Conservation (phyloP, 2,329 filamentous ascomycete species). For the Dactylellina parvicollis region DNA sequence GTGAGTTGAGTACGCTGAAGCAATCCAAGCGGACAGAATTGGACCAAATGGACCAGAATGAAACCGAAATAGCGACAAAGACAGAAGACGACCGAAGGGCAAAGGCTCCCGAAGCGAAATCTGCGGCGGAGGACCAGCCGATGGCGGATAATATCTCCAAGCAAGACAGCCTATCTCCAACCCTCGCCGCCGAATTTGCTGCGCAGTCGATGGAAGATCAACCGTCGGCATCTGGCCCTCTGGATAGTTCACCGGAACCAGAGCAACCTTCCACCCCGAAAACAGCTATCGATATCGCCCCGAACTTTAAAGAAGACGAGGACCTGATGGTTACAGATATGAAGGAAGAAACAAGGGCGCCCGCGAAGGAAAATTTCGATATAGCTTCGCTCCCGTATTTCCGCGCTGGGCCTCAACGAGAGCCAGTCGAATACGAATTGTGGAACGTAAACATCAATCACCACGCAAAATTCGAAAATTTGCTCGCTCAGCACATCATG, state of each 20-base stretch:
- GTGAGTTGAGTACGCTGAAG: slow-evolving; percentile 21
- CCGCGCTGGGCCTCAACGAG: slow-evolving; percentile 54
- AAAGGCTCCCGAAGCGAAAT: slow-evolving; percentile 7
- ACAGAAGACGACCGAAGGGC: slow-evolving; percentile 22
- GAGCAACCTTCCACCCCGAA: slow-evolving; percentile 43
- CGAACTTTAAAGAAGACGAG: slow-evolving; percentile 55
- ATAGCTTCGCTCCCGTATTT: slow-evolving; percentile 56
- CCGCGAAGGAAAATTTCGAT: slow-evolving; percentile 36
- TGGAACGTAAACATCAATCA: slow-evolving; percentile 55
- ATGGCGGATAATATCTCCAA: slow-evolving; percentile 16
- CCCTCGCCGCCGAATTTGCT: slow-evolving; percentile 34
- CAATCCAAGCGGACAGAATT: slow-evolving; percentile 37
- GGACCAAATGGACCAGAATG: slow-evolving; percentile 29
- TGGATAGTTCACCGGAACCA: slow-evolving; percentile 55
- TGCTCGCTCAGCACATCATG: slow-evolving; percentile 54
- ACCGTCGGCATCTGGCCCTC: slow-evolving; percentile 19
- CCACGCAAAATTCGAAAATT: slow-evolving; percentile 54
- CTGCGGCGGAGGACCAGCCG: slow-evolving; percentile 9
- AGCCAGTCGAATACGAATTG: slow-evolving; percentile 56
- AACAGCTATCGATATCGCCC: slow-evolving; percentile 36
- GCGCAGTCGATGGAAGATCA: slow-evolving; percentile 49
- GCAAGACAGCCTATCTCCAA: slow-evolving; percentile 45
- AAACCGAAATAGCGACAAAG: slow-evolving; percentile 23
- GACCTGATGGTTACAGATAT: slow-evolving; percentile 54
- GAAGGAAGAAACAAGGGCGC: slow-evolving; percentile 30